Evolutionary conservation across 129 eudicot species (phyloP).

Genomic region (Saussurea involucrata): DNA sequence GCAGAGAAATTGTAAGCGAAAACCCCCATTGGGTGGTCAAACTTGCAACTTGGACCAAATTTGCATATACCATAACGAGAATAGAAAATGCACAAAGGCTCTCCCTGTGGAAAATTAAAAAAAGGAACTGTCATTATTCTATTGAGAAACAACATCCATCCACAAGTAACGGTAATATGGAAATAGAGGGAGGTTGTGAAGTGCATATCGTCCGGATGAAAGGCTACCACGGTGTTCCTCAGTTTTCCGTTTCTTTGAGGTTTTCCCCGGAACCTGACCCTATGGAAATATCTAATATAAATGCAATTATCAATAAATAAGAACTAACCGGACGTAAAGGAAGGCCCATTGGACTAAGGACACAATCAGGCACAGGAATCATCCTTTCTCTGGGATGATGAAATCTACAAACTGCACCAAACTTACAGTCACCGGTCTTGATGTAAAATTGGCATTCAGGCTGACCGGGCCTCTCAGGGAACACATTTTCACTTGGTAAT

Average conservation of each 20-base stretch:
- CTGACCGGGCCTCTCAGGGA: slow-evolving; percentile 97
- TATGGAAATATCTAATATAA: not conserved
- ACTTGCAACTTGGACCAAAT: slow-evolving; percentile 99
- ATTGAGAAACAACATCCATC: not conserved
- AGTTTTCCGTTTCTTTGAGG: no score
- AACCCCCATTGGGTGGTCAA: slow-evolving; percentile 94
- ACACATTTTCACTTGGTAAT: slow-evolving; percentile 69
- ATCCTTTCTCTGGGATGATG: slow-evolving; percentile 94
- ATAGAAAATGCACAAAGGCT: slow-evolving; percentile 93
- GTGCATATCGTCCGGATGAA: no score
- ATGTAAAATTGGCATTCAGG: slow-evolving; percentile 96
- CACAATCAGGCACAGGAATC: slow-evolving; percentile 82
- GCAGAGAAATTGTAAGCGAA: slow-evolving; percentile 53
- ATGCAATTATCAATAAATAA: not conserved
- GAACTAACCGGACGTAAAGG: slow-evolving; percentile 87
- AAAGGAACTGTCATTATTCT: not conserved
- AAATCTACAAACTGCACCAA: slow-evolving; percentile 93
- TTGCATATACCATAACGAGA: slow-evolving; percentile 97
- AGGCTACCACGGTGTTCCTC: no score
- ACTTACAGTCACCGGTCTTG: slow-evolving; percentile 98
- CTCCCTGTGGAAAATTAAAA: slow-evolving; percentile 54
- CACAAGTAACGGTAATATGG: not conserved
- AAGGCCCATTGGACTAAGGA: slow-evolving; percentile 88
- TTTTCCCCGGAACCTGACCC: no score
- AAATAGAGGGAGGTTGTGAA: no score